Base-by-base conservation (phyloP, 768 basidiomycete species). In the Pulveroboletus sp. region DNA sequence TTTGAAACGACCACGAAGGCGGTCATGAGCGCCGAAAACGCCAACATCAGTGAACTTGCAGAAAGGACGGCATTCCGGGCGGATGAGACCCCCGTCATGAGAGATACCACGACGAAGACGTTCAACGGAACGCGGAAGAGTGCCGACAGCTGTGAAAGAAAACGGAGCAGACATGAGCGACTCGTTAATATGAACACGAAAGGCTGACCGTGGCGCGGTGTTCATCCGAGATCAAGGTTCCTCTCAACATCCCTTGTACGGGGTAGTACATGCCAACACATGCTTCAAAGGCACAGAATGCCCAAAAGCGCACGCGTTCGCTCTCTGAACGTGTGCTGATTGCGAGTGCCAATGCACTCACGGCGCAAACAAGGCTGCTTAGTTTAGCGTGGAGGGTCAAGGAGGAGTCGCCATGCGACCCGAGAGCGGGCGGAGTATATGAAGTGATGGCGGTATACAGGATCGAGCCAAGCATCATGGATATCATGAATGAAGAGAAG, bases 211-310 rank as follows among this genome's bases (percentile, higher is more conserved):
- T 88, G 1, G 86, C 86, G 14, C 86, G 77, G 57, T 87, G 79
- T 59, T 86, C 86, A 51, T 88, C 81, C 1, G 82, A 71, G 11
- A 88, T 81, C 46, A 88, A 63, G 1, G 75, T 73, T 21, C 85
- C 83, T 36, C 83, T 75, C 18, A 88, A 67, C 76, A 84, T 87
- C 27, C 86, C 86, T 50, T 88, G 86, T 28, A 86, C 78, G 21
- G 86, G 86, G 59, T 88, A 88, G 60, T 88, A 88, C 80, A 85
- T 78, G 40, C 86, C 86, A 7, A 88, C 86, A 61, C 83, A 87
- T 14, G 78, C 83, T 63, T 89, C 86, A 53, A 87, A 89, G 13
- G 76, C 68, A 56, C 86, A 87, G 58, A 89, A 89, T 13, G 83
- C 78, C 77, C 78, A 86, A 58, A 87, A 88, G 5, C 85, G 76